Evolutionary conservation across 2,329 filamentous ascomycete genomes (phyloP).

Genomic region (Paecilomyces sp.): DNA sequence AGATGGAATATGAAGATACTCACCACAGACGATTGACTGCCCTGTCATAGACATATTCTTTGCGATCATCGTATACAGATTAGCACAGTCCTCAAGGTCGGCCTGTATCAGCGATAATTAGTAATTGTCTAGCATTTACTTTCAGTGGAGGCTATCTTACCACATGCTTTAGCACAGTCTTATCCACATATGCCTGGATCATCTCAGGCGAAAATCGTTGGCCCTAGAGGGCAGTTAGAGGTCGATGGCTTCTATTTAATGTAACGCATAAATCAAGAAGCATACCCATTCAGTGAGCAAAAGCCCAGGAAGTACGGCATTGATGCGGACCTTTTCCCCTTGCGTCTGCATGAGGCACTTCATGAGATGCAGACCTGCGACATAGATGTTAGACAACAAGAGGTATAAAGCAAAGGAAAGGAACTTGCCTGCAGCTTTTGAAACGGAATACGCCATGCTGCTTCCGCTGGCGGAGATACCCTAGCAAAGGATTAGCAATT

Average conservation of each 20-base stretch:
- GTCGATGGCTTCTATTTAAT: neutral
- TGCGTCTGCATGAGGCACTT: conserved; percentile 57
- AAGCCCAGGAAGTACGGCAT: conserved; percentile 58
- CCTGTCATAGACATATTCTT: conserved; percentile 43
- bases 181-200: conserved; percentile 48
- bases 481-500: conserved; percentile 19
- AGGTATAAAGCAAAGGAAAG: neutral
- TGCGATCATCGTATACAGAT: conserved; percentile 32
- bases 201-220: conserved; percentile 51
- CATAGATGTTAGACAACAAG: neutral
- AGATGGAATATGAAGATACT: conserved; percentile 5
- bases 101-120: conserved; percentile 19
- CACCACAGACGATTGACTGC: conserved; percentile 37
- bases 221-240: conserved; percentile 33
- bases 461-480: conserved; percentile 46
- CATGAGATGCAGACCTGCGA: conserved; percentile 54
- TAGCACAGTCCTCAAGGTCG: conserved; percentile 35
- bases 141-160: conserved; percentile 28
- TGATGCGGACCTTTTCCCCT: conserved; percentile 56
- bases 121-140: conserved; percentile 1
- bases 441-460: conserved; percentile 66
- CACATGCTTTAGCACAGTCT: conserved; percentile 53
- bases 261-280: neutral
- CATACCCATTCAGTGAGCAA: conserved; percentile 61
- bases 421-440: conserved; percentile 60